Conservation (phyloP, 1,139 yeast species). For the Blastobotrys serpentis region DNA sequence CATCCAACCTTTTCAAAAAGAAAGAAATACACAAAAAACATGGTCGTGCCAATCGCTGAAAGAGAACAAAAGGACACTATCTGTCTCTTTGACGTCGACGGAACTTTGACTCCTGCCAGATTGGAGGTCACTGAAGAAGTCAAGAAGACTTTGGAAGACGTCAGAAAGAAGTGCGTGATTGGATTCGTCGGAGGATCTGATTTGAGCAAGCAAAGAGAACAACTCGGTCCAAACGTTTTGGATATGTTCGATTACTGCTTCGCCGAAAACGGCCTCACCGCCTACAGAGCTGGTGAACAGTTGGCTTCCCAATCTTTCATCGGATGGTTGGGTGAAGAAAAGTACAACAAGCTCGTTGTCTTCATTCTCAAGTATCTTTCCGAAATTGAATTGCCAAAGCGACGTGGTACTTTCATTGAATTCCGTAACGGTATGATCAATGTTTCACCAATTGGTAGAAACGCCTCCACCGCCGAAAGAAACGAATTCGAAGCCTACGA, state of each 20-base stretch:
- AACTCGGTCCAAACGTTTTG: conserved; percentile 72
- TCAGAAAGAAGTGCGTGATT: conserved; percentile 87
- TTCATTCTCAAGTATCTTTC: conserved; percentile 83
- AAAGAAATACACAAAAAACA: conserved; percentile 1
- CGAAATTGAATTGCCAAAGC: conserved; percentile 77
- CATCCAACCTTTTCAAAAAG: neutral
- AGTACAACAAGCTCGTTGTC: conserved; percentile 83
- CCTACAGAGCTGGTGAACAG: conserved; percentile 85
- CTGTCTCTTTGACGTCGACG: conserved; percentile 95
- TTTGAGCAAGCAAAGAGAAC: conserved; percentile 91
- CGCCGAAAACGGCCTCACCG: conserved; percentile 97
- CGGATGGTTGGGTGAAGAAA: conserved; percentile 91
- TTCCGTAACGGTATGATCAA: conserved; percentile 99
- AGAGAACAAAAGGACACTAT: conserved; percentile 42
- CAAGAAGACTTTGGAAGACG: conserved; percentile 62
- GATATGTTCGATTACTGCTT: conserved; percentile 90
- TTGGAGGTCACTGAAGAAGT: conserved; percentile 77
- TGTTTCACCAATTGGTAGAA: conserved; percentile 97
- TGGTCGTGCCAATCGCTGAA: conserved; percentile 34
- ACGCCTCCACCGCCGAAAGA: conserved; percentile 92
- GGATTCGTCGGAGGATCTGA: conserved; percentile 99
- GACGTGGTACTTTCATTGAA: conserved; percentile 93
- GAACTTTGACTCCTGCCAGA: conserved; percentile 98
- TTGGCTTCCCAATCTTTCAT: conserved; percentile 92
- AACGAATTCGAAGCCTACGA: conserved; percentile 86